phyloP scores from a whole-genome alignment of 192 early-diverging fungal genomes.

The Dimargaris verticillata region DNA sequence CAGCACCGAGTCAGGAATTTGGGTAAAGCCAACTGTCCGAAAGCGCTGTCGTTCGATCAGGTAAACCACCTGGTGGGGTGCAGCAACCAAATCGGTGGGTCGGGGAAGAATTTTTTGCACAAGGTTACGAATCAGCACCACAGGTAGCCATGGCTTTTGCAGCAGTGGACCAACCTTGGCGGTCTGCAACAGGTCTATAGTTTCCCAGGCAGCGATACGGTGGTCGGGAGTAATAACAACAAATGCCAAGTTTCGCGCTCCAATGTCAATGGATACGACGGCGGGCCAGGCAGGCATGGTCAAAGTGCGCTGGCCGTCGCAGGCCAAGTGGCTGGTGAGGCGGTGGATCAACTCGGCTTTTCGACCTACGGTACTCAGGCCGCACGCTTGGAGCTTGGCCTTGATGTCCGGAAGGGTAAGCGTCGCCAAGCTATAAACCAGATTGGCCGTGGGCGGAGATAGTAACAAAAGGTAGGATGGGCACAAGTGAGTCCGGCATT shows the following conservation, averaged over 20 bases:
- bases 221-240: constrained; percentile 19
- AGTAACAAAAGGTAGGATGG: no score
- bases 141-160: constrained; percentile 23
- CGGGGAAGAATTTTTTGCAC: constrained; percentile 19
- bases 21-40: constrained; percentile 26
- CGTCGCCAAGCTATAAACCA: not conserved
- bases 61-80: constrained; percentile 18
- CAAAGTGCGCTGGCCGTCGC: not conserved
- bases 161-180: constrained; percentile 15
- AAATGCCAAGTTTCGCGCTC: constrained; percentile 29
- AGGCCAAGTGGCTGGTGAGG: not conserved
- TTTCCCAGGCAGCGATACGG: constrained; percentile 22
- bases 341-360: not conserved
- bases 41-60: constrained; percentile 33
- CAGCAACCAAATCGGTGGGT: not conserved
- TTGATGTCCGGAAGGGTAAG: not conserved
- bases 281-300: not conserved
- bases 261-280: constrained; percentile 32
- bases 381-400: constrained; percentile 1
- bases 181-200: constrained; percentile 23
- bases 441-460: no score
- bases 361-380: not conserved
- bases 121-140: constrained; percentile 18
- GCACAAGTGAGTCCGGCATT: no score
- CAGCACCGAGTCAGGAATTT: constrained; percentile 29